phyloP scores from a whole-genome alignment of 2,329 filamentous ascomycete genomes.

The Colletotrichum tofieldiae region DNA sequence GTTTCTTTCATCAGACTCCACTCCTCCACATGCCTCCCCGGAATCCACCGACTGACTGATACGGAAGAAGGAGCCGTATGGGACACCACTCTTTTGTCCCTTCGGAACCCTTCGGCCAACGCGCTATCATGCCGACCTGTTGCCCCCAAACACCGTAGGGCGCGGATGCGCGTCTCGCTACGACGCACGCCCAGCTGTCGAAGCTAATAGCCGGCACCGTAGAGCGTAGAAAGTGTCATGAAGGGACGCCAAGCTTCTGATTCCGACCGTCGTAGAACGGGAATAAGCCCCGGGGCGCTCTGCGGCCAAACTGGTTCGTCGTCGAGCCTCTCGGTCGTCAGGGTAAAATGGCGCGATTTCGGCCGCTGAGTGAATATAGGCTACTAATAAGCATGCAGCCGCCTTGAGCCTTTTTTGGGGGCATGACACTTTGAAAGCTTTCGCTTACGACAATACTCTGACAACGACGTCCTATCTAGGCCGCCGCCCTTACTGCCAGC shows the following conservation, averaged over 20 bases:
- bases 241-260: background rate
- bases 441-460: background rate
- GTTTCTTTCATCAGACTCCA: background rate
- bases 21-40: background rate
- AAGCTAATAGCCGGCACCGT: background rate
- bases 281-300: slow-evolving; percentile 22
- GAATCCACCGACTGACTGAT: background rate
- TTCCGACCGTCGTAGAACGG: slow-evolving; percentile 26
- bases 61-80: background rate
- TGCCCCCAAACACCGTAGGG: background rate
- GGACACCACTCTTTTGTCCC: background rate
- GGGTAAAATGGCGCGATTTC: slow-evolving; percentile 14
- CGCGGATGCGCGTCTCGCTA: background rate
- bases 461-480: background rate
- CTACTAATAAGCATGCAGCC: slow-evolving; percentile 19
- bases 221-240: background rate
- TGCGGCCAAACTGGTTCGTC: background rate
- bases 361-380: slow-evolving; percentile 3
- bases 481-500: too few species aligned
- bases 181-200: slow-evolving; percentile 3
- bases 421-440: background rate
- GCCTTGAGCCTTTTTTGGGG: slow-evolving; percentile 2
- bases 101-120: slow-evolving; percentile 7
- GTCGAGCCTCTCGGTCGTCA: background rate
- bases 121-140: slow-evolving; percentile 14